Percentiles rank a stretch among this genome's conserved stretches.
Evolutionary conservation across 805 yeast genomes (phyloP).

Genomic region (Wickerhamomyces rabaulensis): DNA sequence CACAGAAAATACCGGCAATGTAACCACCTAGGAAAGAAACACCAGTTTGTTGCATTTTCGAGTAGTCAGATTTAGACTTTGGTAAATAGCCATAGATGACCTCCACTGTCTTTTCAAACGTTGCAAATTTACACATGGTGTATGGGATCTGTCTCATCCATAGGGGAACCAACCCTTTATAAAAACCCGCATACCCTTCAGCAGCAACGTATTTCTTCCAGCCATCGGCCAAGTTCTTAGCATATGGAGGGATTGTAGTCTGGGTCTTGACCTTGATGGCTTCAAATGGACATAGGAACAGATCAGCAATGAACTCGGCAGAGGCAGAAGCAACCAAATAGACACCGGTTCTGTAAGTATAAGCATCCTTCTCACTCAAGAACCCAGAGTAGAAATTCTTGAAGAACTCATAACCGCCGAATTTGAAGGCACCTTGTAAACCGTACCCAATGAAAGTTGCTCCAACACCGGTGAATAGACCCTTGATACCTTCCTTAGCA

Average conservation of each 20-base stretch:
- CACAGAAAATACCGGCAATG: slow-evolving; percentile 96
- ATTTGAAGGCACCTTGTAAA: slow-evolving; percentile 95
- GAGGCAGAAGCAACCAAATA: slow-evolving; percentile 84
- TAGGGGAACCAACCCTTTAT: slow-evolving; percentile 85
- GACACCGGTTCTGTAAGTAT: slow-evolving; percentile 64
- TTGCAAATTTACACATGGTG: slow-evolving; percentile 95
- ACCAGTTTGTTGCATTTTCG: slow-evolving; percentile 79
- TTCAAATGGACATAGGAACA: slow-evolving; percentile 89
- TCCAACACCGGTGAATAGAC: slow-evolving; percentile 82
- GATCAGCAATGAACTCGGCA: slow-evolving; percentile 91
- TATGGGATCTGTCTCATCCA: slow-evolving; percentile 99
- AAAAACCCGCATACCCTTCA: slow-evolving; percentile 72
- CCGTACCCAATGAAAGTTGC: slow-evolving; percentile 94
- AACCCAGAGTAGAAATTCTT: slow-evolving; percentile 69
- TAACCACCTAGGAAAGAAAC: slow-evolving; percentile 95
- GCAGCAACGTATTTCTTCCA: slow-evolving; percentile 56
- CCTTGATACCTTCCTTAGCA: slow-evolving; percentile 66
- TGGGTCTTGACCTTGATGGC: slow-evolving; percentile 93
- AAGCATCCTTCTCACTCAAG: slow-evolving; percentile 58
- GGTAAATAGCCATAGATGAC: slow-evolving; percentile 71
- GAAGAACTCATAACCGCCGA: slow-evolving; percentile 91
- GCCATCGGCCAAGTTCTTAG: slow-evolving; percentile 58
- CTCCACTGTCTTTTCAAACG: slow-evolving; percentile 89
- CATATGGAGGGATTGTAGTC: slow-evolving; percentile 86
- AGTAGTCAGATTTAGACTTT: slow-evolving; percentile 64